Conservation (phyloP, 139 green algal species). For the Chlorella sp. region DNA sequence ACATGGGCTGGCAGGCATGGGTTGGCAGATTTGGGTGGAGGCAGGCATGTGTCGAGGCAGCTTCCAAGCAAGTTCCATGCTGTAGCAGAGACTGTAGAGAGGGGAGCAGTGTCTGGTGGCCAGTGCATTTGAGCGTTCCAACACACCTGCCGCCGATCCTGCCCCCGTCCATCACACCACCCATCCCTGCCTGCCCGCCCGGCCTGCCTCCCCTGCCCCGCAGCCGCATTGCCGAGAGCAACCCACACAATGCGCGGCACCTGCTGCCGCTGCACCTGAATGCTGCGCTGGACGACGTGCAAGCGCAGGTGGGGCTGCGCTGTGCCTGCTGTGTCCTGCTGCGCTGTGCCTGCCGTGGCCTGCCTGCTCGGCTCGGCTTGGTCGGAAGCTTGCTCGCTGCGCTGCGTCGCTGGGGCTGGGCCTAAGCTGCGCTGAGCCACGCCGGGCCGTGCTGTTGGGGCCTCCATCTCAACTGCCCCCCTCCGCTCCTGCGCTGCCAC, state of each 20-base stretch:
- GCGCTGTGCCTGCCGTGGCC: no score
- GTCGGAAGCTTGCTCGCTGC: not conserved
- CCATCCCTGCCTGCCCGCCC: no score
- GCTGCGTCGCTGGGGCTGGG: no score
- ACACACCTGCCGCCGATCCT: no score
- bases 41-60: no score
- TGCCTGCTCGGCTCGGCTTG: no score
- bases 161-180: no score
- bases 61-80: no score
- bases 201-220: not conserved
- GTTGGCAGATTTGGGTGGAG: no score
- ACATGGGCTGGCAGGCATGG: no score
- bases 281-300: not conserved
- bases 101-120: no score
- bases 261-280: slow-evolving; percentile 34
- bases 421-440: not conserved
- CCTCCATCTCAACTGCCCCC: not conserved
- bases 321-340: not conserved
- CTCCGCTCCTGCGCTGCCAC: not conserved
- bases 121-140: not conserved
- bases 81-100: no score
- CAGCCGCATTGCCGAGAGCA: slow-evolving; percentile 36
- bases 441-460: not conserved
- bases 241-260: slow-evolving; percentile 25
- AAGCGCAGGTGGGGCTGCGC: not conserved